These are phyloP conservation scores for Apiospora malaysiana DNA, from an alignment of 2,329 filamentous ascomycete genomes.

Conservation along the genomic window DNA sequence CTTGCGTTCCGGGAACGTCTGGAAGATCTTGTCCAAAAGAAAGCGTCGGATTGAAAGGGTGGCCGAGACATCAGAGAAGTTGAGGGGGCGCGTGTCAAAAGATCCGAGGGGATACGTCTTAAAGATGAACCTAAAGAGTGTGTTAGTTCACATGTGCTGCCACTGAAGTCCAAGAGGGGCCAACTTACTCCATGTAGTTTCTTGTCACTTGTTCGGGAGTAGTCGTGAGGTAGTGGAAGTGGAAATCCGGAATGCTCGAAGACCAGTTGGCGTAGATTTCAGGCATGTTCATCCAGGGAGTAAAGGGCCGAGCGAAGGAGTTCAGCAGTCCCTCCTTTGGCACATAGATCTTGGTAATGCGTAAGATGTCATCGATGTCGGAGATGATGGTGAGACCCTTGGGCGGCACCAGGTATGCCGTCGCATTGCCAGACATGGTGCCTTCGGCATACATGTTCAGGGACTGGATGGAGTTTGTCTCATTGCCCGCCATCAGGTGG, in stretches of 20 bases:
- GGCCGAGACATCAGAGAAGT: slow-evolving; percentile 77
- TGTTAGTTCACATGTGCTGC: slow-evolving; percentile 18
- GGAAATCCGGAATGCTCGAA: slow-evolving; percentile 66
- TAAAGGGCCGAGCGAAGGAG: slow-evolving; percentile 74
- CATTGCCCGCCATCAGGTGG: slow-evolving; percentile 66
- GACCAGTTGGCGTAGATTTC: slow-evolving; percentile 80
- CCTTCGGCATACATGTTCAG: slow-evolving; percentile 72
- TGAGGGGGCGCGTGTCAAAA: slow-evolving; percentile 79
- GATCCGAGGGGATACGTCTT: slow-evolving; percentile 77
- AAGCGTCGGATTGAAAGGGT: slow-evolving; percentile 74
- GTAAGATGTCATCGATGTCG: slow-evolving; percentile 81
- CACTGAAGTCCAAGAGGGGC: too few relatives aligned
- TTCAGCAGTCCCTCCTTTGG: slow-evolving; percentile 78
- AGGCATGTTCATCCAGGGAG: slow-evolving; percentile 80
- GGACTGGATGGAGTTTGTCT: slow-evolving; percentile 68
- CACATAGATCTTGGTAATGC: slow-evolving; percentile 81
- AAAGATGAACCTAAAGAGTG: slow-evolving; percentile 67
- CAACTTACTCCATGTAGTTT: slow-evolving; percentile 71
- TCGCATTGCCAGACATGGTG: slow-evolving; percentile 72
- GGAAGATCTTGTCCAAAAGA: slow-evolving; percentile 74
- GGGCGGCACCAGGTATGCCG: slow-evolving; percentile 76
- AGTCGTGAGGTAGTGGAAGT: slow-evolving; percentile 84
- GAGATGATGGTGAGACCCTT: slow-evolving; percentile 74
- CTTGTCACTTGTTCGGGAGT: slow-evolving; percentile 79
- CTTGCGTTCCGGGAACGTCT: slow-evolving; percentile 75